Conservation (phyloP, 305 asterid genomes). For the Plantago rigida region DNA sequence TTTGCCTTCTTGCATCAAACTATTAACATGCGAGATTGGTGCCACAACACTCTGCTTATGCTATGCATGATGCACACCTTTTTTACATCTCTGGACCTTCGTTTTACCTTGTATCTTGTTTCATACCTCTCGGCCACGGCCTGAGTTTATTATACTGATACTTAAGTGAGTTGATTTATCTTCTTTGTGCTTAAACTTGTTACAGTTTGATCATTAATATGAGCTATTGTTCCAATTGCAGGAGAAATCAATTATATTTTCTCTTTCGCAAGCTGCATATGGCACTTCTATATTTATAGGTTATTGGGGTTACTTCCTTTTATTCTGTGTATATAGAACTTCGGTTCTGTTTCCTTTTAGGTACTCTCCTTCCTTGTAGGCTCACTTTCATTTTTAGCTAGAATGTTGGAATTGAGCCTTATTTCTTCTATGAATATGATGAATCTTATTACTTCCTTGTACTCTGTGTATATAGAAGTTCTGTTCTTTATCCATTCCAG, state of each 20-base stretch:
- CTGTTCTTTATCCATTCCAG: background rate
- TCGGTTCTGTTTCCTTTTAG: slow-evolving; percentile 70
- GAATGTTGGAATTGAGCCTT: slow-evolving; percentile 2
- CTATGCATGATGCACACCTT: too few species aligned
- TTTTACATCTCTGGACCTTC: too few species aligned
- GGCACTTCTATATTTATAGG: slow-evolving; percentile 68
- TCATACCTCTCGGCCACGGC: background rate
- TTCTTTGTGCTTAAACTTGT: background rate
- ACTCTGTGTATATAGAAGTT: background rate
- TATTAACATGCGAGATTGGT: slow-evolving; percentile 1
- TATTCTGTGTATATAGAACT: slow-evolving; percentile 33
- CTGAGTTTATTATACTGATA: background rate
- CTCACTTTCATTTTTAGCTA: slow-evolving; percentile 16
- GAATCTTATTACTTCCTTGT: background rate
- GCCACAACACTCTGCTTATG: background rate
- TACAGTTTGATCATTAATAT: background rate
- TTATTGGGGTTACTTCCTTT: slow-evolving; percentile 82
- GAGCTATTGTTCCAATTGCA: slow-evolving; percentile 29
- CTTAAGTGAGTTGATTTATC: background rate
- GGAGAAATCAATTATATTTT: slow-evolving; percentile 78
- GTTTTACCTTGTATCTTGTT: background rate
- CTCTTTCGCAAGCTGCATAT: slow-evolving; percentile 77
- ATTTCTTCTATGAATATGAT: slow-evolving; percentile 7
- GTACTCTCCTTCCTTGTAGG: slow-evolving; percentile 33
- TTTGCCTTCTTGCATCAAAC: slow-evolving; percentile 2